These are phyloP conservation scores for Rhodosorus marinus DNA, from an alignment of 23 red algal genomes.

Conservation along the genomic window DNA sequence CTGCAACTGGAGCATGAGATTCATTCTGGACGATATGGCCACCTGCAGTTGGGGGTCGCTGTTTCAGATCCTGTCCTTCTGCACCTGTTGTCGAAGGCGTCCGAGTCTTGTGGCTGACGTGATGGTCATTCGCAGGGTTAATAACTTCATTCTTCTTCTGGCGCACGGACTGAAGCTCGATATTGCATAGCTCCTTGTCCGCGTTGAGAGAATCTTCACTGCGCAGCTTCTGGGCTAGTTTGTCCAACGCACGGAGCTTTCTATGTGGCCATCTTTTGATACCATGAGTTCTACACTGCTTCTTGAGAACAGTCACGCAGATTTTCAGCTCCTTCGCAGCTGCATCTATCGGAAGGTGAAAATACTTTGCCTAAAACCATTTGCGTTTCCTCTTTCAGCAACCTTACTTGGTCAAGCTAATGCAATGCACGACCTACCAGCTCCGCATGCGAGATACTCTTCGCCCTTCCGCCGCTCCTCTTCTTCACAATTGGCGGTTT, in stretches of 20 bases:
- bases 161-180: slow-evolving; percentile 42
- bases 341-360: slow-evolving; percentile 55
- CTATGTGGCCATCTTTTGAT: slow-evolving; percentile 60
- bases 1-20: no score
- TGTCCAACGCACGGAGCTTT: slow-evolving; percentile 51
- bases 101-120: no score
- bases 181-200: slow-evolving; percentile 59
- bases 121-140: background rate
- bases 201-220: slow-evolving; percentile 35
- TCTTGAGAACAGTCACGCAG: slow-evolving; percentile 78
- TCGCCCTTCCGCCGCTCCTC: no score
- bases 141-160: slow-evolving; percentile 58
- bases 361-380: slow-evolving; percentile 8
- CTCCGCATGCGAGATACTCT: no score
- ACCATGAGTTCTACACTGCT: slow-evolving; percentile 56
- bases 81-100: no score
- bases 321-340: slow-evolving; percentile 51
- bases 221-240: slow-evolving; percentile 63
- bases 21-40: no score
- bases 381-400: no score
- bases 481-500: no score
- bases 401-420: no score
- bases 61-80: no score
- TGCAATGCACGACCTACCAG: no score
- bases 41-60: no score